Base-by-base conservation (phyloP, 345 rosid genomes). In the Euclidium syriacum region DNA sequence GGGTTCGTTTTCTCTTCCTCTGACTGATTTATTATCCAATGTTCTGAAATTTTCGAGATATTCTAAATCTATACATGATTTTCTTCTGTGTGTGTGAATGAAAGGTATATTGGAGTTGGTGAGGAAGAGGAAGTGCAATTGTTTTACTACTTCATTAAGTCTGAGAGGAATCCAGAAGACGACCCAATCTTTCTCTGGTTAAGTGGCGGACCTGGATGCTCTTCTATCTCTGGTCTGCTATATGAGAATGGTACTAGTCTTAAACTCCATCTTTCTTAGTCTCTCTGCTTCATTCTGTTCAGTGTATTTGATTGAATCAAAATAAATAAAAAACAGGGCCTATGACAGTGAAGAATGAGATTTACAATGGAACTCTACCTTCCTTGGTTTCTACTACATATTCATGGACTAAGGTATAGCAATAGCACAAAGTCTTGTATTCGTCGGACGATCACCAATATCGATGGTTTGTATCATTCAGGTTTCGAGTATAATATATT, bases 191-290 rank as follows among this genome's bases (percentile, higher is more conserved):
- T 87, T 55, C 63, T 82, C 18, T 87, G 95, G 95, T 71, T 87
- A 17, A 81, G 82, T 23, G 95, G 95, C 6, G 88, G 95, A 41
- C 95, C 91, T 32, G 87, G 82, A 16, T 87, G 95, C 63, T 74
- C 85, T 8, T 64, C 77, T 5, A 41, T 85, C 27, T 54, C 80
- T 4, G 84, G 65, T 35, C 62, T 68, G 40, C 48, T 68, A 42
- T 68, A 23, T 16, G 61, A 40, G 52, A 65, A 24, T 19, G 60
- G 74, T 63, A 36, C 18, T 4, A 17, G 11, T 40, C n/a, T 20
- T 19, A 29, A n/a, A 23, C 35, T 10, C n/a, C 14, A 2, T 27
- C 51, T 70, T 76, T 65, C 75, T 57, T 80, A 67, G 27, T 67
- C 79, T 67, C 79, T 42, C 38, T 72, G 19, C 62, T 58, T 15